phyloP scores from a whole-genome alignment of 2,329 filamentous ascomycete genomes.

The Cercospora beticola region DNA sequence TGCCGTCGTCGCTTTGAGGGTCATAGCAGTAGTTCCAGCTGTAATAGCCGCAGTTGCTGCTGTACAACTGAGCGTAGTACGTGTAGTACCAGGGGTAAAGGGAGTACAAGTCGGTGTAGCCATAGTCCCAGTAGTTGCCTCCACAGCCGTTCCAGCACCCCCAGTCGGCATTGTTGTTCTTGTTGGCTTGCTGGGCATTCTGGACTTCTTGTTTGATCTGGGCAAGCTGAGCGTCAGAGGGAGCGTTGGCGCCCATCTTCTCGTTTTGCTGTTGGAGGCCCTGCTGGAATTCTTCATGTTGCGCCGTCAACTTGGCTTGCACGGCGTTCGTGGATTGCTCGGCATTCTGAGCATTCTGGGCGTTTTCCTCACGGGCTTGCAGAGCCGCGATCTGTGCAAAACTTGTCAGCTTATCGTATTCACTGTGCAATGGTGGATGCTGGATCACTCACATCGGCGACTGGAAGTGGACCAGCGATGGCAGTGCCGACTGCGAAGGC shows the following conservation, averaged over 20 bases:
- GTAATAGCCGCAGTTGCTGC: background rate
- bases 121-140: background rate
- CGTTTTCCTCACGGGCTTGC: background rate
- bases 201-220: slow-evolving; percentile 2
- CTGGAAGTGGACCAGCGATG: slow-evolving; percentile 9
- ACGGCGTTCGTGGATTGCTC: background rate
- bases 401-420: background rate
- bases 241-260: background rate
- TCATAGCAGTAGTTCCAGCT: background rate
- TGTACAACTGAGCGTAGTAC: background rate
- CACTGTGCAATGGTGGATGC: background rate
- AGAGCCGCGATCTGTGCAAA: background rate
- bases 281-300: background rate
- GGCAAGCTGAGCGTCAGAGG: background rate
- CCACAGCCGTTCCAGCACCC: background rate
- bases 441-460: background rate
- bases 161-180: background rate
- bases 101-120: background rate
- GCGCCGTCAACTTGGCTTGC: background rate
- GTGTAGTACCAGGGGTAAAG: background rate
- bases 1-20: background rate
- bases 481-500: slow-evolving; percentile 10
- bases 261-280: background rate
- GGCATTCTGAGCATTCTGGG: background rate
- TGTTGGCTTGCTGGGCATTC: background rate